Conservation (phyloP, 176 grass and related monocot species). For the Aechmea fasciata region DNA sequence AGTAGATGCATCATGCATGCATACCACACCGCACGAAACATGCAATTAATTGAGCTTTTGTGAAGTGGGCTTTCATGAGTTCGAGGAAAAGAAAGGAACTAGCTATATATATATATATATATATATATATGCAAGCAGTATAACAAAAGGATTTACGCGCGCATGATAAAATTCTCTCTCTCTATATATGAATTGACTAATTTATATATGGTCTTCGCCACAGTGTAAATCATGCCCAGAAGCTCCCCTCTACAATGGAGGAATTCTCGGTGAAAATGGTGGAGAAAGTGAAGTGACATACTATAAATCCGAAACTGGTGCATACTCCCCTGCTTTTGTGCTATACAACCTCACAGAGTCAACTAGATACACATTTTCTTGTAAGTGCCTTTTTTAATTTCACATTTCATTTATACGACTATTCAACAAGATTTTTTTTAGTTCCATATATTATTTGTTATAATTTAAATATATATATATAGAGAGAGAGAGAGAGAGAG, state of each 20-base stretch:
- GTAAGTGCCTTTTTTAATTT: slow-evolving; percentile 21
- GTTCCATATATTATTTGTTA: not conserved
- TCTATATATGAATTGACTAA: not conserved
- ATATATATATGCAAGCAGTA: not conserved
- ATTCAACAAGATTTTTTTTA: not conserved
- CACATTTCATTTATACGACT: too few species aligned
- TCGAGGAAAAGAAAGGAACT: too few species aligned
- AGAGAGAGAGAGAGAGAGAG: too few species aligned
- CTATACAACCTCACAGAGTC: slow-evolving; percentile 55
- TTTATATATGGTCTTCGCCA: not conserved
- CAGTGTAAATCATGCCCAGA: slow-evolving; percentile 81
- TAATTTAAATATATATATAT: not conserved
- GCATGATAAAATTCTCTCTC: not conserved
- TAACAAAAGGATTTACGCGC: not conserved
- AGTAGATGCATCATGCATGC: too few species aligned
- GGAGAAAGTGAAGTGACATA: slow-evolving; percentile 27
- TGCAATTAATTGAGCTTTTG: too few species aligned
- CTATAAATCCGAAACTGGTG: slow-evolving; percentile 42
- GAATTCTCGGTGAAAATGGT: slow-evolving; percentile 44
- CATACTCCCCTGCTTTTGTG: slow-evolving; percentile 65
- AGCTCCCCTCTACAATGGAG: slow-evolving; percentile 70
- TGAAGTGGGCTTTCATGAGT: too few species aligned
- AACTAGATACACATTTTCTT: slow-evolving; percentile 75
- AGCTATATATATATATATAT: too few species aligned
- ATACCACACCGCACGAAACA: too few species aligned